Evolutionary conservation across 2,329 filamentous ascomycete genomes (phyloP), one percentile per base, ranked within the genome.

Genomic region (Aspergillus chevalieri): DNA sequence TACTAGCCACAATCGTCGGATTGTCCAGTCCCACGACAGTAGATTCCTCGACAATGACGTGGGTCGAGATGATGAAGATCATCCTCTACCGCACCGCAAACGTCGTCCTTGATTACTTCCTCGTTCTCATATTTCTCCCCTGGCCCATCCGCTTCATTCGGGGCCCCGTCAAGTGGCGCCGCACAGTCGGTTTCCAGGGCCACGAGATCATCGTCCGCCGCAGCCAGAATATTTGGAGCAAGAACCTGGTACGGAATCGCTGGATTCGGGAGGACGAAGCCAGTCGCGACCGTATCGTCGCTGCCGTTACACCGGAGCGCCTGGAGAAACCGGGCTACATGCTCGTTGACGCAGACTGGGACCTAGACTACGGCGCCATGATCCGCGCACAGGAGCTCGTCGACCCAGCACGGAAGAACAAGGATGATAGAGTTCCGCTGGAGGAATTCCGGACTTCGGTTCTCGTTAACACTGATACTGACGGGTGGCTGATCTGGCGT

Each of bases 321-420:
- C 74, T 92, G 60, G 75, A 79, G 58, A 95, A 94, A 78, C 95
- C 90, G 26, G 90, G 89, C 17, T 95, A 94, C 65, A 71, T 94
- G 55, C 84, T 93, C 57, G 87, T 95, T 77, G 87, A 91, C 65
- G 81, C 79, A 53, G 80, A 89, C 53, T 97, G 89, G 85, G 87
- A 95, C 67, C 74, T 96, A 52, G 90, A 95, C 66, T 96, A 91
- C 79, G 77, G 78, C 43, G 78, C 79, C 17, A 96, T 96, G 88
- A 74, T 89, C 10, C 72, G 78, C 53, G 89, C 88, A 3, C 86
- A 89, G 43, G 72, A 73, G 30, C 68, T 94, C 56, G 79, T 90
- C 1, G 85, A 89, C 39, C 52, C 50, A 7, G 63, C 54, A 5
- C 53, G 55, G 10, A 63, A 63, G 46, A 41, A 41, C 38, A 21